Evolutionary conservation across 495 filamentous ascomycete genomes (phyloP).

Genomic region (Aspergillus avenaceus): DNA sequence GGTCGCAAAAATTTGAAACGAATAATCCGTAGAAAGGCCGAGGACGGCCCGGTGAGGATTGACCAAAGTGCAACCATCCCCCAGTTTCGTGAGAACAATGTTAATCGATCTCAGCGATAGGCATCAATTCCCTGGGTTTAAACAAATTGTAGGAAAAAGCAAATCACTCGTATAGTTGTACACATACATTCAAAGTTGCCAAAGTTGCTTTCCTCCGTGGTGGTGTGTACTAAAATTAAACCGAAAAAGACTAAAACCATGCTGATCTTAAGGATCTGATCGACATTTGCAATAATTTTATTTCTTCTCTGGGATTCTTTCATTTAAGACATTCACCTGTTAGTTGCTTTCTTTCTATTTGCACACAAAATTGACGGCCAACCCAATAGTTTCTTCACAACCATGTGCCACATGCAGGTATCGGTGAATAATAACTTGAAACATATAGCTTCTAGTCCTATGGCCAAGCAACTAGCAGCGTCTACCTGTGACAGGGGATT

Average conservation of each 20-base stretch:
- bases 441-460: not conserved
- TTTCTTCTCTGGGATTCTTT: not conserved
- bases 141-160: too few species aligned
- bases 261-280: not conserved
- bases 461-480: not conserved
- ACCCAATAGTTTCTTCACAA: not conserved
- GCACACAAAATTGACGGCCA: not conserved
- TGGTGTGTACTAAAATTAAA: not conserved
- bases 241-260: not conserved
- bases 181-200: too few species aligned
- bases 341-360: not conserved
- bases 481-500: not conserved
- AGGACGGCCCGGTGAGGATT: not conserved
- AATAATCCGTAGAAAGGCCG: too few species aligned
- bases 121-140: too few species aligned
- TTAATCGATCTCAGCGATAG: not conserved
- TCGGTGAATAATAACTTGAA: not conserved
- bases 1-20: too few species aligned
- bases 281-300: not conserved
- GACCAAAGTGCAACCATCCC: not conserved
- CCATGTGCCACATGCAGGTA: not conserved
- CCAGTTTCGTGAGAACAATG: not conserved
- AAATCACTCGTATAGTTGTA: too few species aligned
- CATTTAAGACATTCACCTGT: not conserved
- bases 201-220: not conserved